These are phyloP conservation scores for Suhomyces taliae DNA, from an alignment of 1,139 yeast genomes.

Conservation along the genomic window DNA sequence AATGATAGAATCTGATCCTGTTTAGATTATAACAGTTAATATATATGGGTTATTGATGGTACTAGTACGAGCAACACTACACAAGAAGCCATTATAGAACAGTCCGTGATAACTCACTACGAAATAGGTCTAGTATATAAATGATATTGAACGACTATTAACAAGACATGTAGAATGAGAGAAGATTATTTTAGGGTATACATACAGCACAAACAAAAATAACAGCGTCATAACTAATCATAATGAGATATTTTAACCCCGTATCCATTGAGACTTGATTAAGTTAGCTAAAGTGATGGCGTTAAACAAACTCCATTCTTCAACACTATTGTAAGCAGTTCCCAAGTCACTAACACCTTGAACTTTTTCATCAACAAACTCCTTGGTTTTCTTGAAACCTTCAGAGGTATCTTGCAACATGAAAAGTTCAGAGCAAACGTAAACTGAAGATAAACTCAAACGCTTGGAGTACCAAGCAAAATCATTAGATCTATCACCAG, in stretches of 20 bases:
- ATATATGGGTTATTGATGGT: no score
- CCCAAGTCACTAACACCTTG: constrained; percentile 57
- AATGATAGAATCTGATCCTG: no score
- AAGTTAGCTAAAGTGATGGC: constrained; percentile 66
- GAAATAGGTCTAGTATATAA: background rate
- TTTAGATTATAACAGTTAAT: no score
- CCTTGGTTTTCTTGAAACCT: constrained; percentile 55
- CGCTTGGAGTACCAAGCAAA: constrained; percentile 94
- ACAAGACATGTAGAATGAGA: background rate
- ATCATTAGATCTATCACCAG: constrained; percentile 83
- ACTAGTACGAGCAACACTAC: no score
- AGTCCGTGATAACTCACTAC: no score
- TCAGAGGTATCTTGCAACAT: constrained; percentile 76
- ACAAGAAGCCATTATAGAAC: no score
- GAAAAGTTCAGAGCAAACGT: constrained; percentile 72
- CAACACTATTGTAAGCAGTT: constrained; percentile 57
- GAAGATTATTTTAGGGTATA: background rate
- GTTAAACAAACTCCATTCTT: constrained; percentile 77
- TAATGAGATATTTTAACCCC: constrained; percentile 44
- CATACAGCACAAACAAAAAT: background rate
- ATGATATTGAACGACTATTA: background rate
- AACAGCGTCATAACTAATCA: background rate
- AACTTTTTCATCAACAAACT: constrained; percentile 64
- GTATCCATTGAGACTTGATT: constrained; percentile 63
- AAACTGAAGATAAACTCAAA: constrained; percentile 64